phyloP scores from a whole-genome alignment of 257 asterid genomes.

The Paraleonurus japonicus region DNA sequence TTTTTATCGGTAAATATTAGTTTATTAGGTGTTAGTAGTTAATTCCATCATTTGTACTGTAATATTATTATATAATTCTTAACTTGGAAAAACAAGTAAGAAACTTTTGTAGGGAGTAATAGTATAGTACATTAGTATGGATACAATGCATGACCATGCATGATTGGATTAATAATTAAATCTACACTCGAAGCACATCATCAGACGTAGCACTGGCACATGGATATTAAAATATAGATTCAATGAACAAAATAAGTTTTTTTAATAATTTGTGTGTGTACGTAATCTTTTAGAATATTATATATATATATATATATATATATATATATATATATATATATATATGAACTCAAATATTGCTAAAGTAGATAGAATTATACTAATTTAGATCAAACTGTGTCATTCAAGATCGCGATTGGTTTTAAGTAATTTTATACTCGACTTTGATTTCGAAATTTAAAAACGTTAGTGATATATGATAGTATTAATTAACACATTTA shows the following conservation, averaged over 20 bases:
- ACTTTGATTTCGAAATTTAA: background rate
- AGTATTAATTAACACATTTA: background rate
- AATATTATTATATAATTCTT: too few species aligned
- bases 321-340: too few species aligned
- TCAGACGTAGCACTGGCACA: background rate
- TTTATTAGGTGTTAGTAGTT: too few species aligned
- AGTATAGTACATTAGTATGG: background rate
- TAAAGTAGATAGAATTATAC: background rate
- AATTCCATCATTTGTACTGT: too few species aligned
- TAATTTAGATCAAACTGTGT: background rate
- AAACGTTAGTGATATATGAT: background rate
- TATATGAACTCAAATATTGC: background rate
- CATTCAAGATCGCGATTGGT: background rate
- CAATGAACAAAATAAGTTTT: too few species aligned
- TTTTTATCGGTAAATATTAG: too few species aligned
- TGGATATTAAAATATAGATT: background rate
- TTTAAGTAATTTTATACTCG: too few species aligned
- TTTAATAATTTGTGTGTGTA: background rate
- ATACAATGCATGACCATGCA: background rate
- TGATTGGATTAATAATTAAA: background rate
- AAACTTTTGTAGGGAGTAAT: too few species aligned
- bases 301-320: too few species aligned
- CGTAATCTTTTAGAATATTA: too few species aligned
- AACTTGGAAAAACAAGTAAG: too few species aligned
- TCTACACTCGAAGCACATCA: background rate